A percentile compares a stretch with the other conserved stretches of the same genome.
phyloP scores from a whole-genome alignment of 768 basidiomycete genomes.

The Cubamyces lactineus region DNA sequence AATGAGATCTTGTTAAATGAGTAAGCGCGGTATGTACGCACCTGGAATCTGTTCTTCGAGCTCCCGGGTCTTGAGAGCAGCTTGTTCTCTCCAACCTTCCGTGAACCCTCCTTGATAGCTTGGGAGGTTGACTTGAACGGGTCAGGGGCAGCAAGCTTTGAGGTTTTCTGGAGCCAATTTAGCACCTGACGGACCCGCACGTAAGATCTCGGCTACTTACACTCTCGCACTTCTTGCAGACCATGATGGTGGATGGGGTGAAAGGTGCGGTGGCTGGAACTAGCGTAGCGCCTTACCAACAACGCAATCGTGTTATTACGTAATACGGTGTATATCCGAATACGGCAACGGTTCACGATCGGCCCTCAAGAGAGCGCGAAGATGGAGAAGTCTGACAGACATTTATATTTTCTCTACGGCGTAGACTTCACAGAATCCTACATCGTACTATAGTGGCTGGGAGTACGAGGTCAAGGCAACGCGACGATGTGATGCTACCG shows the following conservation, averaged over 20 bases:
- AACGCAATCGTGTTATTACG: not conserved
- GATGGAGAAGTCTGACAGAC: too few relatives aligned
- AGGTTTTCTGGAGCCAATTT: slow-evolving; percentile 69
- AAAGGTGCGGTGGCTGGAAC: not conserved
- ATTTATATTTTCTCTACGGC: too few relatives aligned
- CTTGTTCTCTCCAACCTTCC: slow-evolving; percentile 82
- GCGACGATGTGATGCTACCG: too few relatives aligned
- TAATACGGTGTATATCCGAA: not conserved
- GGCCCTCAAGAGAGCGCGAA: too few relatives aligned
- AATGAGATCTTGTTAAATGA: not conserved
- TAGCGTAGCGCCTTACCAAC: not conserved
- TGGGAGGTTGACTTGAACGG: slow-evolving; percentile 76
- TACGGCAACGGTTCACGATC: too few relatives aligned
- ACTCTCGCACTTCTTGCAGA: slow-evolving; percentile 86
- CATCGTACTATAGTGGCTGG: too few relatives aligned
- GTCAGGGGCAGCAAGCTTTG: slow-evolving; percentile 88
- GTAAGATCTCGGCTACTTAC: slow-evolving; percentile 41
- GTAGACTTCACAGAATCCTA: too few relatives aligned
- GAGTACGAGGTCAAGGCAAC: too few relatives aligned
- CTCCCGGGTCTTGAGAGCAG: slow-evolving; percentile 69
- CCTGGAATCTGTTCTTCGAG: slow-evolving; percentile 79
- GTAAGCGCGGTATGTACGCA: slow-evolving; percentile 38
- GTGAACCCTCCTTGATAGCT: slow-evolving; percentile 78
- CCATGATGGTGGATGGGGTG: slow-evolving; percentile 52
- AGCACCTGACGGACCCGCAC: slow-evolving; percentile 23